Base-by-base conservation (phyloP, 148 eudicot genomes). In the Fagopyrum homotropicum region DNA sequence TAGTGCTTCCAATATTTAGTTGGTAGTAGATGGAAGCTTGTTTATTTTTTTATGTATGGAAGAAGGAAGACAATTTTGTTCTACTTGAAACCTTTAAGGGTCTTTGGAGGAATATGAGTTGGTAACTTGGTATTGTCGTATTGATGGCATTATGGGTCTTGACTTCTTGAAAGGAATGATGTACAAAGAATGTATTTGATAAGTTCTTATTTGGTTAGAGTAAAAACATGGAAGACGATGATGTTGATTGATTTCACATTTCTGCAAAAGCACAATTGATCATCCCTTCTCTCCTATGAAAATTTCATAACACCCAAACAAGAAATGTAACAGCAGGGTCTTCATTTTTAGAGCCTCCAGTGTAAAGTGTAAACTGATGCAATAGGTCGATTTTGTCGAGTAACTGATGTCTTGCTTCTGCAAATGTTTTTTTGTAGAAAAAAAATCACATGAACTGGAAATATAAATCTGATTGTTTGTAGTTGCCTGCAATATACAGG, bases 401-500 rank as follows among this genome's bases (percentile, higher is more conserved):
- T 22, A 22, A 49, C 12, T 49, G 52, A 49, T 49, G 52, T 35
- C 40, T 35, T 35, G 40, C 40, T 57, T 19, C 63, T n/a, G 7
- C 63, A 57, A 19, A 57, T 57, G 63, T 57, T 57, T 57, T 7
- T 19, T 57, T 9, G 26, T 17, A 17, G 19, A 57, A 57, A 57
- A 17, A 5, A 57, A 11, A 17, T 6, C 19, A 56, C 26, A 19
- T 5, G 9, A 19, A 49, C 12, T 49, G 52, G 9, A 49, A 19
- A 15, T 55, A 3, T 16, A 7, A 55, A 1, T 57, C 29, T 57
- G 29, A 57, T 2, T 49, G 26, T 19, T 57, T 57, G 9, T 57
- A 49, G 12, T 8, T 49, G 9, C 52, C 9, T 49, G 52, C 52
- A 49, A 35, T 35, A 35, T 35, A 35, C 40, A 94, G 98, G 98